phyloP scores from a whole-genome alignment of 2,329 filamentous ascomycete genomes.

The Bipolaris oryzae region DNA sequence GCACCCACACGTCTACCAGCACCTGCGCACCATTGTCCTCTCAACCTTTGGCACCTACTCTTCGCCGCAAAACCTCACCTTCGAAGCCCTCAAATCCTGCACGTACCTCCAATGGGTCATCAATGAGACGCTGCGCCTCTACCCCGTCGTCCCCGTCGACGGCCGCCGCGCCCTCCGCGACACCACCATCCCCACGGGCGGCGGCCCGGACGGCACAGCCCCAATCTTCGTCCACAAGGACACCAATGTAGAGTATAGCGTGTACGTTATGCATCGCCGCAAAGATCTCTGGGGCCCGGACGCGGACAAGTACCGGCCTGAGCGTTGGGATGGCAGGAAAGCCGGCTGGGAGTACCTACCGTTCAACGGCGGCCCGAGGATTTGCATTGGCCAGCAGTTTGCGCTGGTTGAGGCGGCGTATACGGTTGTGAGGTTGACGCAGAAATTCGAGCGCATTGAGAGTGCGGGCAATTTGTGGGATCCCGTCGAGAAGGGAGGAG shows the following conservation, averaged over 20 bases:
- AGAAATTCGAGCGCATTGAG: slow-evolving; percentile 38
- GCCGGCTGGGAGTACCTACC: slow-evolving; percentile 43
- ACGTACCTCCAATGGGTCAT: slow-evolving; percentile 42
- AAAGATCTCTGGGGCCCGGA: slow-evolving; percentile 48
- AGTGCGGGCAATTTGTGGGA: slow-evolving; percentile 37
- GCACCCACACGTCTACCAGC: slow-evolving; percentile 43
- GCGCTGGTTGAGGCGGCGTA: slow-evolving; percentile 41
- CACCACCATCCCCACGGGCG: slow-evolving; percentile 45
- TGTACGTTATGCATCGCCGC: slow-evolving; percentile 44
- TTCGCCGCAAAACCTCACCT: slow-evolving; percentile 50
- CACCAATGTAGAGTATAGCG: slow-evolving; percentile 31
- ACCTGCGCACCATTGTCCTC: slow-evolving; percentile 45
- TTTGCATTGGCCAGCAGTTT: slow-evolving; percentile 45
- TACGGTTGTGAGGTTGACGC: slow-evolving; percentile 33
- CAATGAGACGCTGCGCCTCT: slow-evolving; percentile 45
- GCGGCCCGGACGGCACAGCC: slow-evolving; percentile 42
- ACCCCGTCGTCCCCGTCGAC: slow-evolving; percentile 44
- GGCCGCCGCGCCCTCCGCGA: slow-evolving; percentile 37
- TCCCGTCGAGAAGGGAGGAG: slow-evolving; percentile 29
- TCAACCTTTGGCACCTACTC: slow-evolving; percentile 52
- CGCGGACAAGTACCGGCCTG: slow-evolving; percentile 45
- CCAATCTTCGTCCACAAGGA: slow-evolving; percentile 45
- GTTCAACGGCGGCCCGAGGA: slow-evolving; percentile 42
- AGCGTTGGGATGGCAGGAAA: slow-evolving; percentile 44
- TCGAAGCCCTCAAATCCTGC: slow-evolving; percentile 42